phyloP scores from a whole-genome alignment of 768 basidiomycete genomes.

The Collybia sp. region DNA sequence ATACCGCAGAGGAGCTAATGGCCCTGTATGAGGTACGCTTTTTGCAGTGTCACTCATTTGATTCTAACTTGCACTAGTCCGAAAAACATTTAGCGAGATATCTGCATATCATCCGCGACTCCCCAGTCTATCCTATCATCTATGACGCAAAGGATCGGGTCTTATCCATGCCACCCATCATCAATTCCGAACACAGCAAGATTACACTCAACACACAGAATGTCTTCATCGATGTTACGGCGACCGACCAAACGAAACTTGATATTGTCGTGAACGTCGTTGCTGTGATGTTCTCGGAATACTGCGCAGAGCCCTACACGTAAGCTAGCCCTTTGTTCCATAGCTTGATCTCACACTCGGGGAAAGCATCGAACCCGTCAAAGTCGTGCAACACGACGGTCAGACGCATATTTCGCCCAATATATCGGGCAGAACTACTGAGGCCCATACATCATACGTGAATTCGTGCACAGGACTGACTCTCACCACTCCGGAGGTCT shows the following conservation, averaged over 20 bases:
- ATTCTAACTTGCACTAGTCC: constrained; percentile 40
- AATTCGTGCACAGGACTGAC: constrained; percentile 92
- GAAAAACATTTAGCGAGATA: constrained; percentile 90
- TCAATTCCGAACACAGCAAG: constrained; percentile 96
- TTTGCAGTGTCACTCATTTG: background rate
- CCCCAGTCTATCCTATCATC: constrained; percentile 96
- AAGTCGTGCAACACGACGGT: constrained; percentile 76
- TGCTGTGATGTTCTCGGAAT: constrained; percentile 97
- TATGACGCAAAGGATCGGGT: constrained; percentile 88
- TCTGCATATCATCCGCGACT: constrained; percentile 89
- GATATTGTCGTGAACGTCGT: constrained; percentile 95
- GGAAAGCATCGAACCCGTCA: constrained; percentile 88
- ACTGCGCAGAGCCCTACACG: constrained; percentile 90
- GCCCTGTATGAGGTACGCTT: constrained; percentile 78
- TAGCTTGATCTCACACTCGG: constrained; percentile 1
- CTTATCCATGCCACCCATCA: constrained; percentile 96
- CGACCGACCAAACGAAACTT: constrained; percentile 95
- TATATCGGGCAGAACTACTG: constrained; percentile 64
- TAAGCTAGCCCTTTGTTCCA: constrained; percentile 35
- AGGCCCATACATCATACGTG: constrained; percentile 84
- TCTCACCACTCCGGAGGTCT: constrained; percentile 61
- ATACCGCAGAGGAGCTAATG: constrained; percentile 91
- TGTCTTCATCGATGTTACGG: constrained; percentile 95
- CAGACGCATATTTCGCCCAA: constrained; percentile 75
- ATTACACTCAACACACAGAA: constrained; percentile 92